Percentiles rank a stretch among this genome's conserved stretches.
These are phyloP conservation scores for Penicillium chermesinum DNA, from an alignment of 495 filamentous ascomycete species.

Conservation along the genomic window DNA sequence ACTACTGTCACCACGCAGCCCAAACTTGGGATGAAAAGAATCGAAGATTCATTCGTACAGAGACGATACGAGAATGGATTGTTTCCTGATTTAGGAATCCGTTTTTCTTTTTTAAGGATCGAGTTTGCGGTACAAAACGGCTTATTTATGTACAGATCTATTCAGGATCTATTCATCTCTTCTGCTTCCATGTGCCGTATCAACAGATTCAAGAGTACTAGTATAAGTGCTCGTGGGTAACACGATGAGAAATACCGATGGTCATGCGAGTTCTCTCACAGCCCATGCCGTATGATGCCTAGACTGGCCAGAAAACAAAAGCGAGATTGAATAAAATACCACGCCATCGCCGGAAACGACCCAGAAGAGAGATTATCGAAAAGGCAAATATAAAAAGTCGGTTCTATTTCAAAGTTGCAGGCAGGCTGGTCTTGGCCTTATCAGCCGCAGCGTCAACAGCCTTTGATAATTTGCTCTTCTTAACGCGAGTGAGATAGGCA, in stretches of 20 bases:
- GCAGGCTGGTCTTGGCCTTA: constrained; percentile 39
- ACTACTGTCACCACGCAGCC: no score
- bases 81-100: no score
- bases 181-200: neutral
- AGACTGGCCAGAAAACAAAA: constrained; percentile 13
- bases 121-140: neutral
- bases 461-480: constrained; percentile 65
- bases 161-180: neutral
- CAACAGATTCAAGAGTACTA: neutral
- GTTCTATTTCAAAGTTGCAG: constrained; percentile 41
- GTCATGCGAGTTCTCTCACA: neutral
- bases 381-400: constrained; percentile 1
- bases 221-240: neutral
- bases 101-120: neutral
- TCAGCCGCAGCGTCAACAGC: constrained; percentile 45
- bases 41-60: no score
- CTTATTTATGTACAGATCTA: neutral
- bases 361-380: constrained; percentile 5
- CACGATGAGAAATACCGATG: neutral
- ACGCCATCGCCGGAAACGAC: constrained; percentile 21
- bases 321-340: constrained; percentile 16
- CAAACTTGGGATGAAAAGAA: no score
- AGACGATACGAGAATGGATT: no score
- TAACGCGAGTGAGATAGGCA: constrained; percentile 67
- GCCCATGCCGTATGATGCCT: constrained; percentile 9